Percentiles rank a stretch among this genome's conserved stretches.
Evolutionary conservation across 768 basidiomycete species (phyloP).

Genomic region (Russula dissimulans): DNA sequence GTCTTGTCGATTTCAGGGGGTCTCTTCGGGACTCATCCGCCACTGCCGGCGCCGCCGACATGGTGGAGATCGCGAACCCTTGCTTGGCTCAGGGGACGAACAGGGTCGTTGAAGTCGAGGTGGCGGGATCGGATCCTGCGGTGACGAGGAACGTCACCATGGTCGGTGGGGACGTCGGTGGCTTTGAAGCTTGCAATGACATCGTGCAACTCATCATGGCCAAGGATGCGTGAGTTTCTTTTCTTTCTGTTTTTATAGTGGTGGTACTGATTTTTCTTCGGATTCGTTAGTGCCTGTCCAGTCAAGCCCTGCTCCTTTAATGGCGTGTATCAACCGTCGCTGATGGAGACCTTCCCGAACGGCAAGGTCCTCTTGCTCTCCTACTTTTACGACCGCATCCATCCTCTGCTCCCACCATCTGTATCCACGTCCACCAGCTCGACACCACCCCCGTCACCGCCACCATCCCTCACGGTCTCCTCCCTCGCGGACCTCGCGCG

Average conservation of each 20-base stretch:
- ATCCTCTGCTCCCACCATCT: conserved; percentile 50
- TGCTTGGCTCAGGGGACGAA: conserved; percentile 66
- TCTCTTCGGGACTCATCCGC: conserved; percentile 31
- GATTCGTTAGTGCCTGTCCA: conserved; percentile 58
- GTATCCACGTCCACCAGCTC: not conserved
- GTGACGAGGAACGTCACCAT: conserved; percentile 62
- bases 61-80: conserved; percentile 53
- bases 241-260: not conserved
- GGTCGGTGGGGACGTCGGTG: conserved; percentile 73
- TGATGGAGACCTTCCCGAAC: conserved; percentile 77
- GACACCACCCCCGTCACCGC: not conserved
- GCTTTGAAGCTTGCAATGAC: conserved; percentile 78
- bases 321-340: conserved; percentile 93
- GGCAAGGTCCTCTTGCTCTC: conserved; percentile 88
- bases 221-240: conserved; percentile 76
- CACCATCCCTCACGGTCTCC: conserved; percentile 30
- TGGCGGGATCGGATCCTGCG: conserved; percentile 27
- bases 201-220: conserved; percentile 85
- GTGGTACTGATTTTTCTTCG: not conserved
- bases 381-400: conserved; percentile 94
- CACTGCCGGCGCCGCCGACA: conserved; percentile 16
- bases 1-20: conserved; percentile 81
- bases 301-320: conserved; percentile 94
- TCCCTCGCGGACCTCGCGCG: conserved; percentile 56
- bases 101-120: conserved; percentile 56